Conservation (phyloP, 257 asterid genomes). For the Solanum commersonii region DNA sequence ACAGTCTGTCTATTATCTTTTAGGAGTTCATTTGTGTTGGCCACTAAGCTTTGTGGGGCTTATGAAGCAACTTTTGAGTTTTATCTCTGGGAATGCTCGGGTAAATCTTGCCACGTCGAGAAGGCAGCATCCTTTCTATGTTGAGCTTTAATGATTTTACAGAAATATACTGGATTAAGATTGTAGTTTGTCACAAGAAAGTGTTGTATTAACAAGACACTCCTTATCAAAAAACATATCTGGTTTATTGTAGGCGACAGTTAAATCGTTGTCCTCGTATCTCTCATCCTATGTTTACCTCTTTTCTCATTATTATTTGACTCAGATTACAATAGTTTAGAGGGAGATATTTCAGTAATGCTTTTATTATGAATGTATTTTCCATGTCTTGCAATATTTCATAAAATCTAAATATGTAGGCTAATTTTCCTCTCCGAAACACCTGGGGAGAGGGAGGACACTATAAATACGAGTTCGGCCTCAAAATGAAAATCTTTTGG, state of each 20-base stretch:
- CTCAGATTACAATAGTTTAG: neutral
- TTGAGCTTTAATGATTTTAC: neutral
- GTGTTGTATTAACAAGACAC: neutral
- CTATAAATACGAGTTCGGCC: too few relatives aligned
- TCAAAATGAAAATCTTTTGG: too few relatives aligned
- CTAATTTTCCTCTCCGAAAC: too few relatives aligned
- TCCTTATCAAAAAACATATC: neutral
- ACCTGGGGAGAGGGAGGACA: too few relatives aligned
- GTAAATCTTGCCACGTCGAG: neutral
- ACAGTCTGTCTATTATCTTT: neutral
- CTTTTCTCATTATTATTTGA: neutral
- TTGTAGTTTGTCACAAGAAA: neutral
- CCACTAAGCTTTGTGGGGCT: neutral
- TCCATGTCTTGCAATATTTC: neutral
- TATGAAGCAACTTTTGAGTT: neutral
- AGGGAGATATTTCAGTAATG: neutral
- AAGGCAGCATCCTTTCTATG: neutral
- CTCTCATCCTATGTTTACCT: neutral
- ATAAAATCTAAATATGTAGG: neutral
- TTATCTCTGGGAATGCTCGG: neutral
- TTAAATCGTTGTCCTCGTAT: neutral
- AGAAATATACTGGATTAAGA: neutral
- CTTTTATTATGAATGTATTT: neutral
- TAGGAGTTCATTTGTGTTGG: neutral
- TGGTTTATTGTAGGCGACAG: neutral